Evolutionary conservation across 352 stramenopile species (phyloP).

Genomic region (Phytophthora hybrid): DNA sequence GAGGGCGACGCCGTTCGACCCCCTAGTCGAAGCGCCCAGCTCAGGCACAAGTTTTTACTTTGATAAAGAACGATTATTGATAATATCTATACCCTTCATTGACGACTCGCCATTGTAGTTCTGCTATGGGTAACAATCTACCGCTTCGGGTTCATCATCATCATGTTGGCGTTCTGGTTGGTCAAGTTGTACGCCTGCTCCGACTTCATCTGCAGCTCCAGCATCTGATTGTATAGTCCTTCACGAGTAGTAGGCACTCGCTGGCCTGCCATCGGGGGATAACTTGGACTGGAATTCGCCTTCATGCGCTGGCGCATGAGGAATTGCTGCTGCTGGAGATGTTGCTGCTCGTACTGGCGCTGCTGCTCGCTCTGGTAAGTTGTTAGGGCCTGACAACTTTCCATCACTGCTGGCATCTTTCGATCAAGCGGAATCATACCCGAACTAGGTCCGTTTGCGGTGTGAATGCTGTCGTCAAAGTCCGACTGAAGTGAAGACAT

Average conservation of each 20-base stretch:
- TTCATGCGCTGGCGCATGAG: slow-evolving; percentile 41
- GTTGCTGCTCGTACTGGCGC: slow-evolving; percentile 47
- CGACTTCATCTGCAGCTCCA: slow-evolving; percentile 75
- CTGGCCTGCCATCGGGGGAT: slow-evolving; percentile 18
- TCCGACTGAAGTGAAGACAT: slow-evolving; percentile 65
- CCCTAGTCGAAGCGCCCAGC: no score
- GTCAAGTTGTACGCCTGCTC: slow-evolving; percentile 75
- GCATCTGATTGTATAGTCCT: slow-evolving; percentile 82
- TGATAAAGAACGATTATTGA: slow-evolving; percentile 17
- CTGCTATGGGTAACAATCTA: slow-evolving; percentile 19
- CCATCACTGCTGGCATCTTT: slow-evolving; percentile 60
- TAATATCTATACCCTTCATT: slow-evolving; percentile 22
- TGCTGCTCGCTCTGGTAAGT: slow-evolving; percentile 47
- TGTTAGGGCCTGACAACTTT: slow-evolving; percentile 31
- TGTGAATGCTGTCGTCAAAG: slow-evolving; percentile 49
- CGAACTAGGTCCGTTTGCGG: slow-evolving; percentile 25
- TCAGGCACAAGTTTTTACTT: background rate
- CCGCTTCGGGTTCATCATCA: slow-evolving; percentile 55
- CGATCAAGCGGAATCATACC: slow-evolving; percentile 36
- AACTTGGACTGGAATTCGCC: slow-evolving; percentile 25
- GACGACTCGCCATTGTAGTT: slow-evolving; percentile 9
- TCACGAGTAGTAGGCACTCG: slow-evolving; percentile 40
- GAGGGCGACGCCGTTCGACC: no score
- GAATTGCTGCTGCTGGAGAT: slow-evolving; percentile 45
- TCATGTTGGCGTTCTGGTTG: slow-evolving; percentile 76